These are phyloP conservation scores for Serendipita sp. DNA, from an alignment of 768 basidiomycete species.

Conservation along the genomic window DNA sequence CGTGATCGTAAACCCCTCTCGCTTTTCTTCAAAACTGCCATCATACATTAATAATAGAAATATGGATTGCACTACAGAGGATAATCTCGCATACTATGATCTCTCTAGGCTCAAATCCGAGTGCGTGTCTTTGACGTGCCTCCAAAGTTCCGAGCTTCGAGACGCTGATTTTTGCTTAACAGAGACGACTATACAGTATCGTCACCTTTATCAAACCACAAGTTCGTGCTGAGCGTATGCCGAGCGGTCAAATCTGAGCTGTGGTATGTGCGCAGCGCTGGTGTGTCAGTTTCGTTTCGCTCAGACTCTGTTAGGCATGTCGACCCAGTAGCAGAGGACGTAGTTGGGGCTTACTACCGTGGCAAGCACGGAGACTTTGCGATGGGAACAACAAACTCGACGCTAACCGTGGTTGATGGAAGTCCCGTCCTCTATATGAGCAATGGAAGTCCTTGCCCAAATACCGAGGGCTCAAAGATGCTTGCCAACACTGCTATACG, in stretches of 20 bases:
- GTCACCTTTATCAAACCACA: slow-evolving; percentile 24
- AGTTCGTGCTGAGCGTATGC: slow-evolving; percentile 50
- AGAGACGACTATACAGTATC: slow-evolving; percentile 51
- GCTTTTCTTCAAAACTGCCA: slow-evolving; percentile 6
- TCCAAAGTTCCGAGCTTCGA: background rate
- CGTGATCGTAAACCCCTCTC: slow-evolving; percentile 3
- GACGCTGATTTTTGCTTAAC: slow-evolving; percentile 11
- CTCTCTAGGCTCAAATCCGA: slow-evolving; percentile 42
- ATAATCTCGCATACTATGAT: slow-evolving; percentile 47
- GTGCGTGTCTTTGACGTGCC: slow-evolving; percentile 22
- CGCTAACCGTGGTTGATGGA: slow-evolving; percentile 36
- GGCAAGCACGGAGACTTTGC: slow-evolving; percentile 52
- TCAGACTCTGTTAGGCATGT: slow-evolving; percentile 21
- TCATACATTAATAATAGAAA: slow-evolving; percentile 15
- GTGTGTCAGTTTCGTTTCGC: background rate
- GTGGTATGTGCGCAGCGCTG: slow-evolving; percentile 28
- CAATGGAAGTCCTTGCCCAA: slow-evolving; percentile 48
- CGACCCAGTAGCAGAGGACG: slow-evolving; percentile 27
- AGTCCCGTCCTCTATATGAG: slow-evolving; percentile 41
- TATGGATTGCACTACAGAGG: slow-evolving; percentile 43
- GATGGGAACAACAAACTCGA: slow-evolving; percentile 60
- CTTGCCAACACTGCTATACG: slow-evolving; percentile 51
- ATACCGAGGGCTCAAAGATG: slow-evolving; percentile 24
- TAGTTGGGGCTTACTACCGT: slow-evolving; percentile 45
- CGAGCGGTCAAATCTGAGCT: slow-evolving; percentile 37